Base-by-base conservation (phyloP, 192 early-diverging fungal genomes). In the Thamnidium elegans region DNA sequence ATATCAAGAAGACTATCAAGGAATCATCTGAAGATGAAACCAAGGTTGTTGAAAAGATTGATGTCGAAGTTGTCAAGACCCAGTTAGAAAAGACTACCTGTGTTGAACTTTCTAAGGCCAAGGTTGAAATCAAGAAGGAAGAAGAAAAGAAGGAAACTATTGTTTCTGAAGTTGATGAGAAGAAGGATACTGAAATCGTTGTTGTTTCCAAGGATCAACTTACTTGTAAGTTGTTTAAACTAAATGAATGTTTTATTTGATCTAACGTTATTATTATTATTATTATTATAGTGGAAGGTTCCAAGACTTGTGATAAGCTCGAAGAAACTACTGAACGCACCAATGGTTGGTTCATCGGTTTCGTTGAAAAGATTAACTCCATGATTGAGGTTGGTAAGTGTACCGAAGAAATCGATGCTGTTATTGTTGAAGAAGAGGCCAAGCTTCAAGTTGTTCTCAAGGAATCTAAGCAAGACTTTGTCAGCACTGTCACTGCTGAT, bases 361-460 rank as follows among this genome's bases (percentile, higher is more conserved):
- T 50, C n/a, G 11, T 44, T 32, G 23, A 62, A 23, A 50, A 62
- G 7, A 15, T 62, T 15, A 17, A 46, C 14, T 19, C n/a, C 11
- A 62, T 34, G 31, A 30, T 62, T 13, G 46, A 62, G 9, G 45
- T 47, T 0, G 47, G 39, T 26, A 44, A 62, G 15, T 36, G 23
- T 11, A 19, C 60, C n/a, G 42, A 46, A 23, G 60, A 62, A 31
- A 62, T 62, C 23, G 60, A 47, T 1, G 14, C 64, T 31, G 42
- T 42, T 58, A 43, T 66, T 20, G 23, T 10, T 7, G 54, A 66
- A 47, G 64, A 52, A 36, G 17, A 56, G 15, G 50, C 13, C 5
- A 42, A 66, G 43, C 11, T 43, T 2, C 9, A 14, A 19, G 34
- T 47, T 30, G 45, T 62, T 5, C n/a, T 62, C 1, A 36, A 62